Evolutionary conservation across 2,329 filamentous ascomycete species (phyloP), one percentile per base, ranked within the genome.

Genomic region (Trichophaea hybrida): DNA sequence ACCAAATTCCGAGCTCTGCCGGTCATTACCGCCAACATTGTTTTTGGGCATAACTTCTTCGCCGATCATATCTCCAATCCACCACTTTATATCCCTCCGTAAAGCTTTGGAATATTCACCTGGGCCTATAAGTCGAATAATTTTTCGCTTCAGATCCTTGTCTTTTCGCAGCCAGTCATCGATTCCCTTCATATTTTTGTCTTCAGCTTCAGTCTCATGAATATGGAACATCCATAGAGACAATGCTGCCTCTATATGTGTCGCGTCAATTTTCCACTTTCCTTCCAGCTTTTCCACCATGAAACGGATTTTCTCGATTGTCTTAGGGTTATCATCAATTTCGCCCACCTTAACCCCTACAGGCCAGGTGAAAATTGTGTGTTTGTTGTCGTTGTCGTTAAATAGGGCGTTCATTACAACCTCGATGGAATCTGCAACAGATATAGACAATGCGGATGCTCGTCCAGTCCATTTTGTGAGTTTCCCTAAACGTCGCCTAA

Each of bases 211-310:
- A 38, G 48, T 53, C 7, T 53, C 50, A 35, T 53, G 7, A 32
- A 64, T 60, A 12, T 61, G 63, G 60, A 65, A 70, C 0, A 70
- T 8, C 70, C 70, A 71, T 3, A 71, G 54, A 0, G 70, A 71
- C 10, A 71, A 61, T 1, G 63, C 68, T 4, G 70, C 68, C 7
- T 71, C 69, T 13, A 71, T 61, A 32, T 69, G 65, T 1, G 60
- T 60, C 2, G 59, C 31, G 32, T 55, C 44, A 7, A 61, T 64
- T 33, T 55, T 65, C 70, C 69, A 71, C 6, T 40, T 48, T 1
- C 31, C 37, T 15, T 32, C 33, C 8, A 13, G 32, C 6, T 32
- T 40, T 55, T 44, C 31, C 6, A 31, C 53, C 46, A 35, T 48
- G 63, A 52, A 48, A 12, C 43, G 1, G n/a, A 51, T 46, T 31